phyloP scores from a whole-genome alignment of 208 protist species.

The Trypanosomatidae sp. region DNA sequence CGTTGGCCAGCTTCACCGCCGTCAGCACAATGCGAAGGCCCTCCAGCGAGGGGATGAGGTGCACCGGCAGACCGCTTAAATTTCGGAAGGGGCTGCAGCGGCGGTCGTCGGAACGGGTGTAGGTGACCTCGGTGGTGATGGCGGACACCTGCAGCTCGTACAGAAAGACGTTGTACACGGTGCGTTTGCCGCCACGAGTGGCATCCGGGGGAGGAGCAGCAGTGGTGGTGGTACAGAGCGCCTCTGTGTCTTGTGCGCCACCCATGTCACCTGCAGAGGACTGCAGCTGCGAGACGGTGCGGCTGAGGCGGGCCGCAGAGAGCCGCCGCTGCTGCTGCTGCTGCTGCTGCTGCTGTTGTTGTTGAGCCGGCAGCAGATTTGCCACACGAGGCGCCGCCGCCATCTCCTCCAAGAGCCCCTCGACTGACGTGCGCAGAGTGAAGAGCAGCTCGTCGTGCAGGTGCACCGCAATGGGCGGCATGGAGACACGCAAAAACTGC shows the following conservation, averaged over 20 bases:
- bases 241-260: too few species aligned
- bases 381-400: not conserved
- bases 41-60: conserved; percentile 61
- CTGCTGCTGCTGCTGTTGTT: too few species aligned
- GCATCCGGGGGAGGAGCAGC: too few species aligned
- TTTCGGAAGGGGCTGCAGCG: conserved; percentile 51
- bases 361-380: too few species aligned
- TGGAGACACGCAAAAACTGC: conserved; percentile 20
- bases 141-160: conserved; percentile 41
- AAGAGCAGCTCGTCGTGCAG: conserved; percentile 60
- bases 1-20: conserved; percentile 26
- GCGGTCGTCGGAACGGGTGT: conserved; percentile 44
- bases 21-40: conserved; percentile 27
- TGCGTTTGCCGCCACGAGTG: too few species aligned
- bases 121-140: conserved; percentile 41
- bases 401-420: conserved; percentile 21
- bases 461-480: conserved; percentile 40
- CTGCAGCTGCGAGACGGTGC: too few species aligned
- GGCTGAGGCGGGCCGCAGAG: too few species aligned
- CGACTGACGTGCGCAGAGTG: conserved; percentile 30
- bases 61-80: conserved; percentile 20
- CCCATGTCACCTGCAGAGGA: too few species aligned
- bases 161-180: conserved; percentile 39
- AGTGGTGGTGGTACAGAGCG: too few species aligned
- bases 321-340: not conserved